Base-by-base conservation (phyloP, 768 basidiomycete genomes). In the Tricholoma bakamatsutake region DNA sequence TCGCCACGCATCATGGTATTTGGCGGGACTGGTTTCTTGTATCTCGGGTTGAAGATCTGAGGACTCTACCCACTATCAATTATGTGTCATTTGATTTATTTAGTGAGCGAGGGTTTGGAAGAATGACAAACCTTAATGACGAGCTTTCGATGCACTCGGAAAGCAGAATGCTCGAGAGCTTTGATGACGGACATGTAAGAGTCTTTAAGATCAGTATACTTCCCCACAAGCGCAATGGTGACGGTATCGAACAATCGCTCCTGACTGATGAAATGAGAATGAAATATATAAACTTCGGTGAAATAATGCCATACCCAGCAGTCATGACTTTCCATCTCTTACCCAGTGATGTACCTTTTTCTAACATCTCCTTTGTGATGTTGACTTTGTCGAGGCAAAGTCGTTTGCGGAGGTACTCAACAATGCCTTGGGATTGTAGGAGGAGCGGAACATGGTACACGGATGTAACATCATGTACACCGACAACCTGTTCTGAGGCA, bases 141-240 rank as follows among this genome's bases (percentile, higher is more conserved):
- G 37, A 99, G 81, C 66, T 90, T 94, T 55, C 91, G 76, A 55
- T 85, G 89, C 53, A 96, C 90, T 42, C 93, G 84, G 75, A 98
- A 93, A 1, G 95, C 92, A 5, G 95, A 94, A 70, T 99, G 96
- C 71, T 99, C 96, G 34, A 99, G 78, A 18, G 97, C 84, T 77
- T 99, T 99, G 65, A 85, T 87, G 54, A 99, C 96, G 28, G 90
- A 93, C 92, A 98, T 98, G 69, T 99, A 99, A 27, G 95, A 97
- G 71, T 99, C 96, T 71, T 93, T 91, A 47, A 98, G 77, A 61
- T 93, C 86, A 11, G 94, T 98, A 76, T 99, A 99, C 73, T 99
- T 99, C 45, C 96, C 96, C 13, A 99, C 95, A 51, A 99, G 78
- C 18, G 88, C 93, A 59, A 99, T 89, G 45, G 82, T 83, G 45